Base-by-base conservation (phyloP, 345 rosid genomes). In the Turnera subulata region DNA sequence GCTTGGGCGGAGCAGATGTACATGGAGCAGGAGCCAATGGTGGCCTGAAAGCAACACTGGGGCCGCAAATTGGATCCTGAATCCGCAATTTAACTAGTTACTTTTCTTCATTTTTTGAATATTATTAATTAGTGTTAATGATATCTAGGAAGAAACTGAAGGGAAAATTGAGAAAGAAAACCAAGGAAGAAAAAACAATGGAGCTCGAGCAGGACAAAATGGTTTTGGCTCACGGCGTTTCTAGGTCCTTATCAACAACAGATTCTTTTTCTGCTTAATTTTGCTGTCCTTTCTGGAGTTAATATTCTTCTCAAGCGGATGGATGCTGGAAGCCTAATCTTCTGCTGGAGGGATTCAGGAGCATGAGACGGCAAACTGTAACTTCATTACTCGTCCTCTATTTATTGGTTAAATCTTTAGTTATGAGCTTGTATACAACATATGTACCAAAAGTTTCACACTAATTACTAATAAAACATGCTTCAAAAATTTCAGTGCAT, bases 11-110 rank as follows among this genome's bases (percentile, higher is more conserved):
- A 86, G 73, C 93, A 87, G 59, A 47, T 84, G 56, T 83, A 82
- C 73, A 79, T 73, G 66, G 96, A 87, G 70, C 86, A 85, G 75
- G 83, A 91, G 78, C 96, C 81, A 72, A 69, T 83, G 66, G 88
- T 87, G 65, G 93, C 90, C 40, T 89, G 68, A 72, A 59, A 53
- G 15, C 60, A 53, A 42, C n/a, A 59, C 19, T 47, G 37, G 48
- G 68, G 57, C 69, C 64, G 12, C n/a, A 55, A 17, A 14, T 17
- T 20, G n/a, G 58, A 39, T 52, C 52, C 67, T 48, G 44, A n/a
- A 50, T 37, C 69, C 70, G 73, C 64, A 73, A 50, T 40, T 71
- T 73, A 80, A 74, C 70, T 74, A 69, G 55, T 57, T 51, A 55
- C 43, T 56, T 54, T 15, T 64, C 53, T 63, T 29, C 54, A 66